These are phyloP conservation scores for Backusella macrospora DNA, from an alignment of 192 early-diverging fungal species.

Conservation along the genomic window DNA sequence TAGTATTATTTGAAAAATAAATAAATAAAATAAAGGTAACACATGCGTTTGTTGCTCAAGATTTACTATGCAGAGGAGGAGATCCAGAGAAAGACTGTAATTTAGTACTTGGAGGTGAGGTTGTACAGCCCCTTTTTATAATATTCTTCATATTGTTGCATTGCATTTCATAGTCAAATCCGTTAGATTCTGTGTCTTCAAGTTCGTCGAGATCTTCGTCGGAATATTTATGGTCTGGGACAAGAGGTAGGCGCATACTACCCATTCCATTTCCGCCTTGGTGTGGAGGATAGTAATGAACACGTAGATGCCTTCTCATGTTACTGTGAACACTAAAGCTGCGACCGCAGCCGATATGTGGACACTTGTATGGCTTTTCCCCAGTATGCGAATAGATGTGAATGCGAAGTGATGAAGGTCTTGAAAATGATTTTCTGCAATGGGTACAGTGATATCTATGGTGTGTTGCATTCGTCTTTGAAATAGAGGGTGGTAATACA, in stretches of 20 bases:
- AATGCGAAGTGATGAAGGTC: constrained; percentile 66
- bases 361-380: constrained; percentile 45
- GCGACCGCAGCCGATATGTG: constrained; percentile 28
- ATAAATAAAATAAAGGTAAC: not conserved
- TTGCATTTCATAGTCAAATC: constrained; percentile 4
- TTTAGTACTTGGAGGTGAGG: not conserved
- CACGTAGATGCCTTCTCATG: constrained; percentile 45
- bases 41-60: not conserved
- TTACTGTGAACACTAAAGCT: constrained; percentile 73
- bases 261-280: constrained; percentile 5
- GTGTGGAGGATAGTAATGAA: constrained; percentile 18
- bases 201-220: not conserved
- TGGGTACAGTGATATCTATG: constrained; percentile 55
- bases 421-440: constrained; percentile 66
- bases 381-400: constrained; percentile 48
- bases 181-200: not conserved
- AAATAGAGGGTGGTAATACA: not conserved
- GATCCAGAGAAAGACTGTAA: not conserved
- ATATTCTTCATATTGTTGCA: constrained; percentile 11
- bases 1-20: constrained; percentile 10
- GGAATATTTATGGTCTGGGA: not conserved
- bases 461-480: constrained; percentile 12
- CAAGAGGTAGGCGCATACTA: constrained; percentile 15
- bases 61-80: constrained; percentile 11
- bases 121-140: constrained; percentile 8